phyloP scores from a whole-genome alignment of 2,329 filamentous ascomycete species.

The Didymellaceae sp. region DNA sequence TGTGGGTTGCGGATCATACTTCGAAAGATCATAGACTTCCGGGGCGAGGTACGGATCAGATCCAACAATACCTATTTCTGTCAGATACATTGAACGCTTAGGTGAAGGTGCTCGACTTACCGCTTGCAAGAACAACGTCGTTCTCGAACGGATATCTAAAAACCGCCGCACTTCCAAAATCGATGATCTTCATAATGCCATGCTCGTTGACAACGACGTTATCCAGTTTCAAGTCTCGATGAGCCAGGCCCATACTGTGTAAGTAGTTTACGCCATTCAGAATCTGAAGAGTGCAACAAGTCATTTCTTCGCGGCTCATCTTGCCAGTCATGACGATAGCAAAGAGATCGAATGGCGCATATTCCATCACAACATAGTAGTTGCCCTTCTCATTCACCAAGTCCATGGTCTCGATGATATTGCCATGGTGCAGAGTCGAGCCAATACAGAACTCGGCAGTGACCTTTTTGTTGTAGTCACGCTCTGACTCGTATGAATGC shows the following conservation, averaged over 20 bases:
- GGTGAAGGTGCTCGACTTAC: constrained; percentile 58
- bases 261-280: constrained; percentile 92
- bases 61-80: constrained; percentile 69
- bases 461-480: constrained; percentile 97
- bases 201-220: constrained; percentile 97
- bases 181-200: constrained; percentile 99
- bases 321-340: constrained; percentile 99
- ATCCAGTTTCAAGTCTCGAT: constrained; percentile 94
- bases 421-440: constrained; percentile 94
- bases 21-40: constrained; percentile 91
- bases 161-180: constrained; percentile 96
- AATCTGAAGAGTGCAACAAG: constrained; percentile 92
- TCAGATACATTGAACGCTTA: constrained; percentile 20
- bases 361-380: constrained; percentile 99
- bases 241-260: constrained; percentile 92
- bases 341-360: constrained; percentile 93
- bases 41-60: constrained; percentile 97
- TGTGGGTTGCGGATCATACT: constrained; percentile 91
- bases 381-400: constrained; percentile 92
- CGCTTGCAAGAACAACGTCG: constrained; percentile 79
- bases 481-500: constrained; percentile 91
- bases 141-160: constrained; percentile 98
- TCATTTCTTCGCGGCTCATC: constrained; percentile 90
- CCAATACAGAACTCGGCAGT: constrained; percentile 98
- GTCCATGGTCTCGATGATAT: constrained; percentile 97